These are phyloP conservation scores for Macadamia integrifolia DNA, from an alignment of 164 flowering plant genomes.

Conservation along the genomic window DNA sequence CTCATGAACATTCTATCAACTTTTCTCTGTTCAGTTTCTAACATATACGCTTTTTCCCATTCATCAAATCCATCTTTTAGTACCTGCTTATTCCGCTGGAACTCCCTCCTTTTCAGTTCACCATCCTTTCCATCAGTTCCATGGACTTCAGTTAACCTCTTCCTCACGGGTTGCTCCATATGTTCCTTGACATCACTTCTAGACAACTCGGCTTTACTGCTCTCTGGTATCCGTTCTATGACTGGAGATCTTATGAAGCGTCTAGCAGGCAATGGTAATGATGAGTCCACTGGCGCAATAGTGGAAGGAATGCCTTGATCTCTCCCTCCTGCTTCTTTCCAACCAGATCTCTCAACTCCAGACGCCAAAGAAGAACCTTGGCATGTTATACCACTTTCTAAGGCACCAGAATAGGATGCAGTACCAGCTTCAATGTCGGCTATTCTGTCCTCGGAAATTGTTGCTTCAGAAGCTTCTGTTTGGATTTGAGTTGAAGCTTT, in stretches of 20 bases:
- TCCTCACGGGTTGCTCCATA: slow-evolving; percentile 19
- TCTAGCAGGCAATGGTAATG: slow-evolving; percentile 17
- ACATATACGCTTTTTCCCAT: slow-evolving; percentile 87
- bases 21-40: slow-evolving; percentile 67
- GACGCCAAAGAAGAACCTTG: slow-evolving; percentile 24
- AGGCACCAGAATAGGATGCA: too few relatives aligned
- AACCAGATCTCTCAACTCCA: slow-evolving; percentile 21
- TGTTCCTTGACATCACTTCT: slow-evolving; percentile 21
- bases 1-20: slow-evolving; percentile 87
- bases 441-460: too few relatives aligned
- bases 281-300: background rate
- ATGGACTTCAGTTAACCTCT: slow-evolving; percentile 21
- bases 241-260: slow-evolving; percentile 29
- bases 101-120: slow-evolving; percentile 49
- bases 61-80: slow-evolving; percentile 73
- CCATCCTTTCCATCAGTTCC: slow-evolving; percentile 32
- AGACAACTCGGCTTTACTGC: slow-evolving; percentile 20
- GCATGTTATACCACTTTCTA: slow-evolving; percentile 12
- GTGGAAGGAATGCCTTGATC: slow-evolving; percentile 8
- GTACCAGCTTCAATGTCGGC: too few relatives aligned
- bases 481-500: too few relatives aligned
- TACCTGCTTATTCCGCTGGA: slow-evolving; percentile 60
- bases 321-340: slow-evolving; percentile 20
- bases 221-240: slow-evolving; percentile 23
- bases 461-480: too few relatives aligned